Percentiles rank a stretch among this genome's conserved stretches.
Conservation (phyloP, 192 early-diverging fungal genomes). For the Coemansia sp. region DNA sequence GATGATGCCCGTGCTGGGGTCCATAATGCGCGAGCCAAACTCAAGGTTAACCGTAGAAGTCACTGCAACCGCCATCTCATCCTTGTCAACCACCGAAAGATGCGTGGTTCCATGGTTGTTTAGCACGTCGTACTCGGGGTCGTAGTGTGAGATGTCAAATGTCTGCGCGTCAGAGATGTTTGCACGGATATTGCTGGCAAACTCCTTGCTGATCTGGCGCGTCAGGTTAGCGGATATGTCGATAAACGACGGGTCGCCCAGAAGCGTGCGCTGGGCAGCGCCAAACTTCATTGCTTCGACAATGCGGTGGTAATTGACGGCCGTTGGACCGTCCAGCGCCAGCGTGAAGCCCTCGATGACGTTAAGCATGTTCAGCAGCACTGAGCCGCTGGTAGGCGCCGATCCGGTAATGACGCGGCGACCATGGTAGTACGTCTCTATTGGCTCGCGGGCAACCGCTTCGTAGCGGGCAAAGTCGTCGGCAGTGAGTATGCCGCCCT, state of each 20-base stretch:
- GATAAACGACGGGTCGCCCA: slow-evolving; percentile 76
- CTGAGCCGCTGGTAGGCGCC: slow-evolving; percentile 79
- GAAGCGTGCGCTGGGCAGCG: slow-evolving; percentile 73
- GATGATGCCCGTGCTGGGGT: slow-evolving; percentile 80
- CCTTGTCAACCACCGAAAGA: slow-evolving; percentile 70
- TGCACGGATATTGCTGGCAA: slow-evolving; percentile 58
- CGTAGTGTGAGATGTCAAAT: slow-evolving; percentile 69
- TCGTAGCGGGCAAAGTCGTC: slow-evolving; percentile 70
- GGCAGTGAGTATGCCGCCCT: slow-evolving; percentile 73
- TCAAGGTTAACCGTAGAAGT: slow-evolving; percentile 88
- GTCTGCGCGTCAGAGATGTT: slow-evolving; percentile 74
- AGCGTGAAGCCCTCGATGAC: slow-evolving; percentile 81
- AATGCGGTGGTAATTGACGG: slow-evolving; percentile 73
- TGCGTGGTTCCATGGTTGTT: slow-evolving; percentile 91
- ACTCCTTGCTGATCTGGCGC: slow-evolving; percentile 67
- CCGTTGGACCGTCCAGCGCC: slow-evolving; percentile 52
- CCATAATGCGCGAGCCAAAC: slow-evolving; percentile 86
- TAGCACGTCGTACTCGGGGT: slow-evolving; percentile 68
- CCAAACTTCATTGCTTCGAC: slow-evolving; percentile 87
- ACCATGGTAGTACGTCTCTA: slow-evolving; percentile 74
- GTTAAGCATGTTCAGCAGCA: slow-evolving; percentile 80
- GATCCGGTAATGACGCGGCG: slow-evolving; percentile 65
- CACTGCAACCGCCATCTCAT: slow-evolving; percentile 74
- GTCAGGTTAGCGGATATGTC: slow-evolving; percentile 42
- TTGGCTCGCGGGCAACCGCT: slow-evolving; percentile 56